A percentile compares a stretch with the other conserved stretches of the same genome.
Conservation (phyloP, 345 rosid genomes). For the Citrus australasica region DNA sequence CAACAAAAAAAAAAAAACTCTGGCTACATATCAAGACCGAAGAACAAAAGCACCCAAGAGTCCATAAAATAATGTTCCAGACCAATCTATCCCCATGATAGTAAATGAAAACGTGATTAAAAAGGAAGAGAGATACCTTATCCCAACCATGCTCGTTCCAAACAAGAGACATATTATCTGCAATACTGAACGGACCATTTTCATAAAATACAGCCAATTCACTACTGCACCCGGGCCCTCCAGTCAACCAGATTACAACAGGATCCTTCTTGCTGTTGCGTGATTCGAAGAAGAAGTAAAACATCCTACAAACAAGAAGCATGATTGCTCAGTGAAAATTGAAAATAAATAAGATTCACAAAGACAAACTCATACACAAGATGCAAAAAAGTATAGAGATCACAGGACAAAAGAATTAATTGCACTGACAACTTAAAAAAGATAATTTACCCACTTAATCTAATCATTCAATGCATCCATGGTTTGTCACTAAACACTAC, state of each 20-base stretch:
- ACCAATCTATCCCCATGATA: neutral
- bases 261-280: constrained; percentile 73
- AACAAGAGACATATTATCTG: constrained; percentile 77
- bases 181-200: constrained; percentile 86
- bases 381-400: neutral
- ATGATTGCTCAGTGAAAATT: constrained; percentile 16
- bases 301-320: constrained; percentile 55
- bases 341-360: neutral
- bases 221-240: constrained; percentile 99
- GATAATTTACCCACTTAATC: too few species aligned
- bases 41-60: neutral
- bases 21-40: neutral
- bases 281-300: constrained; percentile 99
- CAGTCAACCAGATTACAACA: constrained; percentile 96
- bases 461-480: too few species aligned
- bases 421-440: too few species aligned
- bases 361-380: neutral
- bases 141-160: constrained; percentile 97
- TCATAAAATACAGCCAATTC: constrained; percentile 98
- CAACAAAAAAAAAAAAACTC: neutral
- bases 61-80: neutral
- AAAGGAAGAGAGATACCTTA: constrained; percentile 39
- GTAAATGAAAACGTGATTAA: neutral
- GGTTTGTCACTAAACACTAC: too few species aligned
- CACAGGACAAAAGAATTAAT: too few species aligned